Evolutionary conservation across 1,284 basidiomycete species (phyloP).

Genomic region (Nidula niveotomentosa): DNA sequence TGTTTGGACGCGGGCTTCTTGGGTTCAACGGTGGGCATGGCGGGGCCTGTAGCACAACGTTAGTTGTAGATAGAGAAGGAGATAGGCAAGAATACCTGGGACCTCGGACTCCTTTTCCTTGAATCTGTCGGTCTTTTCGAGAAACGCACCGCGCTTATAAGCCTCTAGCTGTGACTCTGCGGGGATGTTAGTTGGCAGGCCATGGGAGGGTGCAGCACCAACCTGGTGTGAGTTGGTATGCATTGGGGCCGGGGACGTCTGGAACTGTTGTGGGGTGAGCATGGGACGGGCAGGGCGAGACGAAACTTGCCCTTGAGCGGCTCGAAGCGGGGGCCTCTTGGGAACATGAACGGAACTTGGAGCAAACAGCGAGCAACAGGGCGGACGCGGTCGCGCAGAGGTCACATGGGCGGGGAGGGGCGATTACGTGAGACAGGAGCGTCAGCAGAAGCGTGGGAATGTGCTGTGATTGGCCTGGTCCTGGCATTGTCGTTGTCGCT

Average conservation of each 20-base stretch:
- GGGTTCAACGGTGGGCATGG: background rate
- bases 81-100: conserved; percentile 30
- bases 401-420: too few species aligned
- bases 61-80: too few species aligned
- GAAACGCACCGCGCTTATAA: conserved; percentile 55
- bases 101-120: conserved; percentile 37
- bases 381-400: too few species aligned
- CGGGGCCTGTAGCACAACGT: conserved; percentile 7
- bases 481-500: too few species aligned
- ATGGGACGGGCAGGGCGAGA: background rate
- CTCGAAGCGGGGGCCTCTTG: conserved; percentile 38
- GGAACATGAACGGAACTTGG: conserved; percentile 26
- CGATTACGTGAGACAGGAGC: too few species aligned
- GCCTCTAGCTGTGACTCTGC: conserved; percentile 43
- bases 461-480: too few species aligned
- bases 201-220: background rate
- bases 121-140: conserved; percentile 55
- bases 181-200: background rate
- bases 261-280: conserved; percentile 18
- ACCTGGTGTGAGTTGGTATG: conserved; percentile 23
- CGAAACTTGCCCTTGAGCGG: conserved; percentile 31
- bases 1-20: conserved; percentile 12
- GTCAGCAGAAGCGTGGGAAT: too few species aligned
- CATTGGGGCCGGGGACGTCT: conserved; percentile 37
- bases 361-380: too few species aligned